Evolutionary conservation across 2,329 filamentous ascomycete genomes (phyloP).

Genomic region (Fusarium drepaniforme): DNA sequence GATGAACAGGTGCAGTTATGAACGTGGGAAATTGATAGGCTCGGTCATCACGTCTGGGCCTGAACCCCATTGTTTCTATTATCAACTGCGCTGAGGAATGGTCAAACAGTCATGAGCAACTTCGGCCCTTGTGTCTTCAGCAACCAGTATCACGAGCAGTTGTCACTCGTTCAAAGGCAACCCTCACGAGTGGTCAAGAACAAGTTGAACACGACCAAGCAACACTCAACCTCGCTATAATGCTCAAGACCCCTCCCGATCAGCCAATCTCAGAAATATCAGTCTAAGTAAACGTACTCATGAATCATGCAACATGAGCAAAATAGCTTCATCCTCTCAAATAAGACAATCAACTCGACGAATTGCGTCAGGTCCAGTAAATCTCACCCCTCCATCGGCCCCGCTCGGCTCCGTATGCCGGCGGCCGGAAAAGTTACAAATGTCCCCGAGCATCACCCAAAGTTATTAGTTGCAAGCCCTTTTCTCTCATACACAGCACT

Average conservation of each 20-base stretch:
- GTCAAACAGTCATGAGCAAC: background rate
- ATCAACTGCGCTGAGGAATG: no score
- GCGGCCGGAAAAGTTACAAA: slow-evolving; percentile 37
- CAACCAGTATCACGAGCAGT: background rate
- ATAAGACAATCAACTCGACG: background rate
- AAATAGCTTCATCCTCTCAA: background rate
- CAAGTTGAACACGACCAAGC: background rate
- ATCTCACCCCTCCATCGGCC: slow-evolving; percentile 10
- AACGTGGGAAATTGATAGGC: background rate
- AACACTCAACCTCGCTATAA: no score
- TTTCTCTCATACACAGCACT: background rate
- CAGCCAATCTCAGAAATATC: background rate
- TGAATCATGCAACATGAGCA: background rate
- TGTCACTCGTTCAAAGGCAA: no score
- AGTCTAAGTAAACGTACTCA: background rate
- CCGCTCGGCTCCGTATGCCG: slow-evolving; percentile 27
- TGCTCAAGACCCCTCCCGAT: no score
- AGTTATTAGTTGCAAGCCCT: background rate
- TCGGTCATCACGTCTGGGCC: background rate
- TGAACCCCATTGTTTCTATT: background rate
- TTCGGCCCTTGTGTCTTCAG: background rate
- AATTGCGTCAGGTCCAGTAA: background rate
- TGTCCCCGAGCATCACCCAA: slow-evolving; percentile 15
- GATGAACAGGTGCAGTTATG: background rate
- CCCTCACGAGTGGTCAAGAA: background rate